phyloP scores from a whole-genome alignment of 768 basidiomycete genomes.

The Rhizopogon vulgaris region DNA sequence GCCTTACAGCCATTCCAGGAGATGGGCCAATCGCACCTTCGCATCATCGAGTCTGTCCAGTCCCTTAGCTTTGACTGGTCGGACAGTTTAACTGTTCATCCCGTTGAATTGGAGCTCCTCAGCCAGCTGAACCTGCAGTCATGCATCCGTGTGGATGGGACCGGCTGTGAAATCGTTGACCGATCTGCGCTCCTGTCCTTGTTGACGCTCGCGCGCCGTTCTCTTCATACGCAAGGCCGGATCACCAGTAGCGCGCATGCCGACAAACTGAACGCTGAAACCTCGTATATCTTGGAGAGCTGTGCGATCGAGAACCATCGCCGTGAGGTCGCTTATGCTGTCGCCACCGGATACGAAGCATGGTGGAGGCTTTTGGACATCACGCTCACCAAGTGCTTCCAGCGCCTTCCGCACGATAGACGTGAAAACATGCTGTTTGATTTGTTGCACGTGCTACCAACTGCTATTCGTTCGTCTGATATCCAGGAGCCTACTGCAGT shows the following conservation, averaged over 20 bases:
- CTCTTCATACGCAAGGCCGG: slow-evolving; percentile 61
- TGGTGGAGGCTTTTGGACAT: slow-evolving; percentile 87
- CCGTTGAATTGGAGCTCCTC: slow-evolving; percentile 59
- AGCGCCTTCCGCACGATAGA: slow-evolving; percentile 71
- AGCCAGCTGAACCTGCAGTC: slow-evolving; percentile 59
- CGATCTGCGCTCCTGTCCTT: slow-evolving; percentile 63
- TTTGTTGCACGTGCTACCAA: slow-evolving; percentile 75
- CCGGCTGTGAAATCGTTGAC: slow-evolving; percentile 82
- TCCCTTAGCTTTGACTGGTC: slow-evolving; percentile 87
- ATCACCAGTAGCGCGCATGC: slow-evolving; percentile 56
- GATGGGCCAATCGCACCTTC: slow-evolving; percentile 75
- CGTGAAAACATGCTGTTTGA: slow-evolving; percentile 90
- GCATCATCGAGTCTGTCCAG: slow-evolving; percentile 84
- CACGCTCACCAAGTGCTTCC: slow-evolving; percentile 80
- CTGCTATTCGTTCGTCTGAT: slow-evolving; percentile 56
- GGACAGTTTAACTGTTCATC: slow-evolving; percentile 58
- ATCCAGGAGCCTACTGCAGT: slow-evolving; percentile 69
- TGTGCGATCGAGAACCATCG: slow-evolving; percentile 87
- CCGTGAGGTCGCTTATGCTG: slow-evolving; percentile 69
- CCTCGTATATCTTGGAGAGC: slow-evolving; percentile 71
- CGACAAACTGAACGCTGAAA: slow-evolving; percentile 65
- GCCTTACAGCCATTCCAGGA: slow-evolving; percentile 57
- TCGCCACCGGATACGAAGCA: slow-evolving; percentile 65
- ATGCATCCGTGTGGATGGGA: slow-evolving; percentile 60
- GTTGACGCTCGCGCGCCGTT: slow-evolving; percentile 53